These are phyloP conservation scores for Hemileia vastatrix DNA, from an alignment of 1,284 basidiomycete species.

Conservation along the genomic window DNA sequence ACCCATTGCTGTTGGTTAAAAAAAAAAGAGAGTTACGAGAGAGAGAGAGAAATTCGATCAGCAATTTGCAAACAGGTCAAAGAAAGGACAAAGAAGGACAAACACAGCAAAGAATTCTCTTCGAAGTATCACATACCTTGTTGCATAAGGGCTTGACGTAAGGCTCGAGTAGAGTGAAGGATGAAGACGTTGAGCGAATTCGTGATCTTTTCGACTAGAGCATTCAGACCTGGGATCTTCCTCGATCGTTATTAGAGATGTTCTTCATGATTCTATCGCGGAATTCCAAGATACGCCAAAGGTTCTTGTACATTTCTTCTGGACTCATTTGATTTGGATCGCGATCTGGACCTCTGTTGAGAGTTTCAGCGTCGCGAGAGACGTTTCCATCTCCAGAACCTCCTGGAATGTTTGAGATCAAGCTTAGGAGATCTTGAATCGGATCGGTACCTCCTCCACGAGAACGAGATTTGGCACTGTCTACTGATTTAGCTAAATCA, in stretches of 20 bases:
- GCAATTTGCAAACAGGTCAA: too few species aligned
- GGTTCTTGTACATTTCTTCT: slow-evolving; percentile 68
- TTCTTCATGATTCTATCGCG: slow-evolving; percentile 68
- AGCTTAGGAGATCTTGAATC: slow-evolving; percentile 30
- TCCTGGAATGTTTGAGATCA: too few species aligned
- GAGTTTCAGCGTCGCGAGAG: slow-evolving; percentile 34
- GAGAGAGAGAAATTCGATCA: background rate
- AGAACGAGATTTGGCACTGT: slow-evolving; percentile 46
- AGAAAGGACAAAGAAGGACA: too few species aligned
- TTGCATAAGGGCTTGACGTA: too few species aligned
- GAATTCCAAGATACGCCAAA: slow-evolving; percentile 80
- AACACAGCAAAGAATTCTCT: too few species aligned
- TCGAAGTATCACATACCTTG: too few species aligned
- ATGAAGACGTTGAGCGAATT: slow-evolving; percentile 50
- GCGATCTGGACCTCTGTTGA: slow-evolving; percentile 45
- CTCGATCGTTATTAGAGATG: slow-evolving; percentile 73
- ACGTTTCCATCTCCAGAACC: slow-evolving; percentile 13
- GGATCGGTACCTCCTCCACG: slow-evolving; percentile 40
- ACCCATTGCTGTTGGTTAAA: slow-evolving; percentile 31
- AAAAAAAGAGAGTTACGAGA: background rate
- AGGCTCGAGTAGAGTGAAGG: slow-evolving; percentile 43
- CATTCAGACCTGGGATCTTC: slow-evolving; percentile 51
- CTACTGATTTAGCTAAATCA: slow-evolving; percentile 71
- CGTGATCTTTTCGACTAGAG: slow-evolving; percentile 68
- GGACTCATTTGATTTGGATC: slow-evolving; percentile 79